Evolutionary conservation across 1,284 basidiomycete genomes (phyloP), one percentile per base, ranked within the genome.

Genomic region (Trichosporon sp.): DNA sequence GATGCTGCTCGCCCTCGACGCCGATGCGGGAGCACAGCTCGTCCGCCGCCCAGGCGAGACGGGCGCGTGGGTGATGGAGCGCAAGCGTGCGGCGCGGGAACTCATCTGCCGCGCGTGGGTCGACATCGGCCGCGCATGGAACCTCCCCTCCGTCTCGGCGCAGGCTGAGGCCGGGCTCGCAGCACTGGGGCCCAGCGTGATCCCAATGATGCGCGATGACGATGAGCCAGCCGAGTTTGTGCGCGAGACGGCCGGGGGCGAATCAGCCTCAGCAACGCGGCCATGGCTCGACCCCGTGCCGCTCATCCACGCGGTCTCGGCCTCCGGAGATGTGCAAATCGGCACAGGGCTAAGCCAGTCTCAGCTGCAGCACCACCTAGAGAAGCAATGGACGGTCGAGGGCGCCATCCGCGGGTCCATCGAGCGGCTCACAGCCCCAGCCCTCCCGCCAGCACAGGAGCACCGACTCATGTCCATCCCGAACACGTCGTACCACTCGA

Each of bases 1-100:
- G 1, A 94, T 95, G 89, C 80, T 98, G 37, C 75, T 92, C 32
- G 87, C 90, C 0, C 79, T 97, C 40, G 88, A 92, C 69, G 78
- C 75, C 6, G 85, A 86, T 36, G 83, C 85, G 2, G 76, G 77
- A 6, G 68, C 80, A 72, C 70, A 79, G 73, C 63, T 84, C 37
- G 73, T 83, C 31, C 68, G 71, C 78, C 58, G 77, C 70, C 59
- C 80, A 77, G 56, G 74, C 78, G 37, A 40, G 4, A 29, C 61
- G 13, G 71, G 71, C 4, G 69, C 72, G 2, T 80, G 72, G 70
- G 74, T 77, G 1, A 33, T 73, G 16, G 78, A 81, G 66, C 66
- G 88, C 58, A 81, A 85, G 29, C 80, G 82, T 32, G 85, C 84
- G 1, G 83, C 91, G 54, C 86, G 85, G 65, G 87, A 89, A 74